Evolutionary conservation across 1,284 basidiomycete species (phyloP), one percentile per base, ranked within the genome.

Genomic region (Cutaneotrichosporon cavernicola): DNA sequence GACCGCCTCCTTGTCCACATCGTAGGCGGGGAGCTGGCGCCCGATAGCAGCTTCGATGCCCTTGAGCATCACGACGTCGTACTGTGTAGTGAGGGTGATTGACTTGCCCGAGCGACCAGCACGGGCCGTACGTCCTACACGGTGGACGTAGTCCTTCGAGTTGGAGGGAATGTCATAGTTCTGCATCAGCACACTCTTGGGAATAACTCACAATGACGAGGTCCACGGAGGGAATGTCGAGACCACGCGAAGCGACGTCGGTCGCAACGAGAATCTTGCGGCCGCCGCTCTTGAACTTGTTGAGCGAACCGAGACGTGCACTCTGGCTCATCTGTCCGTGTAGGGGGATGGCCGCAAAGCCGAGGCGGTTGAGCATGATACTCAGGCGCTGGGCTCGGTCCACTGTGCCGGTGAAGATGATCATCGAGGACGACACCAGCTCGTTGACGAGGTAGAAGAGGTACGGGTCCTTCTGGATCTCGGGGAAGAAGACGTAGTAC

Each of bases 91-190:
- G 26, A 99, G 85, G 13, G 97, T 97, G 71, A 99, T 91, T 1
- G 92, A 90, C 81, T 97, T 97, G 50, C 97, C 97, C 2, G 92
- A 88, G 50, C 97, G 87, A 16, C 97, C 97, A 0, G 97, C 97
- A 77, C 97, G 89, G 3, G 97, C 97, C 36, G 97, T 99, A 68
- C 97, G 88, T 40, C 97, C 97, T 21, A 99, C 97, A 63, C 97
- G 88, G 79, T 99, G 97, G 63, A 99, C 97, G 80, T 99, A 99
- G 80, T 99, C 97, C 83, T 99, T 99, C 32, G 95, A 98, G 79
- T 99, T 92, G 7, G 93, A 92, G 1, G 97, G 97, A 67, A 98
- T 91, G 79, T 99, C 96, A 79, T 92, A 99, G 81, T 99, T 99
- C 81, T 79, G 61, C 18, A 56, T 61, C 16, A 58, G 56, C 49